A percentile compares a stretch with the other conserved stretches of the same genome.
These are phyloP conservation scores for Penicillium pancosmium DNA, from an alignment of 495 filamentous ascomycete genomes.

Conservation along the genomic window DNA sequence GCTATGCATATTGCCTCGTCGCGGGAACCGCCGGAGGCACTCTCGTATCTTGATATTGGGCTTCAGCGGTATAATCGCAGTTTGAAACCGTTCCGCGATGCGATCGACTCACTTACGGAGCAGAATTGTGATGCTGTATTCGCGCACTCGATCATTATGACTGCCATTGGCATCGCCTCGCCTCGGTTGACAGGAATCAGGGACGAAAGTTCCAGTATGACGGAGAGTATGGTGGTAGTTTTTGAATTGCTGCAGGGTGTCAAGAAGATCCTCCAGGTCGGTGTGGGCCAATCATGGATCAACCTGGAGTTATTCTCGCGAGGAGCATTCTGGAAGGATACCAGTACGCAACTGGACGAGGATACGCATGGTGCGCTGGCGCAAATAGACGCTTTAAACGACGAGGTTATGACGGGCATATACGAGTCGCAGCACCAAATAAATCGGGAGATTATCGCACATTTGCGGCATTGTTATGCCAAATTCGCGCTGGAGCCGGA, in stretches of 20 bases:
- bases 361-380: conserved; percentile 22
- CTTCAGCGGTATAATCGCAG: conserved; percentile 49
- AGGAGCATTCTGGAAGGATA: conserved; percentile 21
- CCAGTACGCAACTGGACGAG: conserved; percentile 14
- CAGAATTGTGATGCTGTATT: conserved; percentile 50
- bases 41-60: conserved; percentile 43
- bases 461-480: conserved; percentile 30
- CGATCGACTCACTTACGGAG: conserved; percentile 43
- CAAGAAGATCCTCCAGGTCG: conserved; percentile 25
- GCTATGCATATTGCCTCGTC: conserved; percentile 52
- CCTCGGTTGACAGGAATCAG: conserved; percentile 34
- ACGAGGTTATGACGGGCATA: conserved; percentile 10
- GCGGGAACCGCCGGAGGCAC: conserved; percentile 28
- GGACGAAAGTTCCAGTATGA: conserved; percentile 26
- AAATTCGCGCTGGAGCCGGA: conserved; percentile 22
- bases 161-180: conserved; percentile 42
- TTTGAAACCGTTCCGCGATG: conserved; percentile 42
- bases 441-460: conserved; percentile 26
- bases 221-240: conserved; percentile 26
- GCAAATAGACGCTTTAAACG: conserved; percentile 24
- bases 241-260: conserved; percentile 37
- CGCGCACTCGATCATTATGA: conserved; percentile 51
- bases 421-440: conserved; percentile 20
- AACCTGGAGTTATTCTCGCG: conserved; percentile 24
- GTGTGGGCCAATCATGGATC: conserved; percentile 27